Base-by-base conservation (phyloP, 768 basidiomycete species). In the Podaxis rugospora region DNA sequence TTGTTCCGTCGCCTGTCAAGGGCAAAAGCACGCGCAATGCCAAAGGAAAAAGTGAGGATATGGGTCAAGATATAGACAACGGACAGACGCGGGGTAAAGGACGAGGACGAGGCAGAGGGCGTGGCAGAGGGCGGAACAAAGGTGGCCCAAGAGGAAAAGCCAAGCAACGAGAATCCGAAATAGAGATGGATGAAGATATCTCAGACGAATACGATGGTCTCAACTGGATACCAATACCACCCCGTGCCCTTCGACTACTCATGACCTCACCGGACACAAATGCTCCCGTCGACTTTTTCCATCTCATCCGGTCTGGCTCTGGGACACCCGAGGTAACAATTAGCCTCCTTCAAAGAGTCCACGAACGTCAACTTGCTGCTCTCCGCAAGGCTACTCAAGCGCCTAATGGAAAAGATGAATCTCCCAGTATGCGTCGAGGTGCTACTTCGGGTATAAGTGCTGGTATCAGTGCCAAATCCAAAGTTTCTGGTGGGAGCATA, bases 191-290 rank as follows among this genome's bases (percentile, higher is more conserved):
- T 23, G 40, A 39, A 4, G 68, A 66, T 13, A 44, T 44, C 56
- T 53, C 35, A 13, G 46, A 39, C 18, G 36, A 37, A 39, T 14
- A 59, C 7, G 32, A 42, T 51, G 50, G 57, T 42, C 14, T 42
- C 5, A 42, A 18, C n/a, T 14, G 0, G n/a, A 14, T 7, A n/a
- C 14, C 40, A 2, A 16, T 65, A 56, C 37, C 69, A 10, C 39
- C 63, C 5, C 69, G 71, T 1, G 52, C 63, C 0, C 63, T 70
- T 3, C 70, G 71, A 7, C 63, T 80, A 4, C 58, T 84, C 1
- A 66, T 71, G 2, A 74, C 74, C 14, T 79, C 78, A 55, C 74
- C 81, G 1, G 67, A 75, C 7, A 67, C 70, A 1, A 71, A 75
- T 44, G 67, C 71, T 0, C 35, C 51, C 4, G 25, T 75, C 1